Evolutionary conservation across 2,329 filamentous ascomycete genomes (phyloP).

Genomic region (Cladosporium colombiae): DNA sequence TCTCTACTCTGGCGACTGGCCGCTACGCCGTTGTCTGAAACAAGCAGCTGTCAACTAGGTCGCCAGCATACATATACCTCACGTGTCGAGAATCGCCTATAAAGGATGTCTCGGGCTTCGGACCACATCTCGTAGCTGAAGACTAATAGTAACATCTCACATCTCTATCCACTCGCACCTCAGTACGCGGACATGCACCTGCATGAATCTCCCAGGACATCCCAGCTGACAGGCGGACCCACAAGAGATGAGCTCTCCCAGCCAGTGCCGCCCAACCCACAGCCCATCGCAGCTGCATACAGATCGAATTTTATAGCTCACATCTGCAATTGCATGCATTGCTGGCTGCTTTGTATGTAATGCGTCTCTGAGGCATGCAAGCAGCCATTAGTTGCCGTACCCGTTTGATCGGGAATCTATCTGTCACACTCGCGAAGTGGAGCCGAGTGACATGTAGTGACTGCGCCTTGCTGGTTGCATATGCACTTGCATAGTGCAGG

Average conservation of each 20-base stretch:
- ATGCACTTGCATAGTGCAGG: background rate
- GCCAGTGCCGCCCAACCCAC: background rate
- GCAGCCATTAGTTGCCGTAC: background rate
- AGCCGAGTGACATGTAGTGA: background rate
- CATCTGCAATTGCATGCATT: background rate
- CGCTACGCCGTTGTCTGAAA: background rate
- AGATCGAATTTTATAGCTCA: conserved; percentile 1
- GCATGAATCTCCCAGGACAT: background rate
- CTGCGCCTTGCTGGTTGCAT: background rate
- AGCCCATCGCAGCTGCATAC: background rate
- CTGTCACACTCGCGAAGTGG: conserved; percentile 4
- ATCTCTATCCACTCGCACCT: conserved; percentile 4
- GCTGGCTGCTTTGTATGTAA: background rate
- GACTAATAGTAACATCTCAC: background rate
- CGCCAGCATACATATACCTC: background rate
- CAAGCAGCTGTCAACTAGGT: background rate
- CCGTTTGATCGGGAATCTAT: background rate
- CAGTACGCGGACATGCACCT: background rate
- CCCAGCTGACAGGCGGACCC: background rate
- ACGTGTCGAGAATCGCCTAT: too few relatives aligned
- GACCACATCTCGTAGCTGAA: too few relatives aligned
- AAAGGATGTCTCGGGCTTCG: background rate
- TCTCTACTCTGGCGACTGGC: background rate
- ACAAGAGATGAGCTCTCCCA: background rate
- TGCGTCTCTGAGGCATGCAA: background rate